A percentile compares a stretch with the other conserved stretches of the same genome.
Evolutionary conservation across 495 filamentous ascomycete genomes (phyloP).

Genomic region (Tuber calosporum): DNA sequence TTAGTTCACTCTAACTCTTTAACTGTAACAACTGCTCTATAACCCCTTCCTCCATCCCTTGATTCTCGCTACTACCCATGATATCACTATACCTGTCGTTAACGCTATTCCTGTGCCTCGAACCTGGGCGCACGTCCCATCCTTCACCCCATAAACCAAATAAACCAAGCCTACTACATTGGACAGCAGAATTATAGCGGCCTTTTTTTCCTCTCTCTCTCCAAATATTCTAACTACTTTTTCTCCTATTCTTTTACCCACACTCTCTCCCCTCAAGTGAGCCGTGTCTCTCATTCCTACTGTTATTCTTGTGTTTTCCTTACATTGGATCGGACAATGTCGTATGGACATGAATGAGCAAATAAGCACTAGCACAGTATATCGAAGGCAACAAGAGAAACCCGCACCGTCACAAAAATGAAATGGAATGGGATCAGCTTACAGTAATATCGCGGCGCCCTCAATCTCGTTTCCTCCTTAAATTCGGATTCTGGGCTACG

Average conservation of each 20-base stretch:
- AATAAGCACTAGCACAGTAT: not conserved
- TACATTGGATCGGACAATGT: not conserved
- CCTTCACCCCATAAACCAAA: not conserved
- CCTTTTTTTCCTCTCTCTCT: constrained; percentile 13
- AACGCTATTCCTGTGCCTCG: not conserved
- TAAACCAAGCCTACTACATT: not conserved
- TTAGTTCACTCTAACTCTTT: constrained; percentile 84
- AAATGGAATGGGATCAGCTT: not conserved
- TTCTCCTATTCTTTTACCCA: not conserved
- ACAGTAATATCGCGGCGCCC: not conserved
- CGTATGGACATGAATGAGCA: not conserved
- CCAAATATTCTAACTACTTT: not conserved
- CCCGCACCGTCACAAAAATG: not conserved
- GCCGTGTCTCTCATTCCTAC: not conserved
- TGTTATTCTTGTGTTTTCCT: not conserved
- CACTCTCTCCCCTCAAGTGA: not conserved
- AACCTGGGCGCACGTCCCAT: not conserved
- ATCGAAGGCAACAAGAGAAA: not conserved
- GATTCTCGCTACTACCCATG: not conserved
- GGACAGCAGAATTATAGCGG: not conserved
- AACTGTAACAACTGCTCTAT: constrained; percentile 81
- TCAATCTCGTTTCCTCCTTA: not conserved
- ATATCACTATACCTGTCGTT: not conserved
- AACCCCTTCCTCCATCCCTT: not conserved
- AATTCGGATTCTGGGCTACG: too few species aligned